Evolutionary conservation across 1,284 basidiomycete genomes (phyloP), one percentile per base, ranked within the genome.

Genomic region (Leccinum pallidistipes): DNA sequence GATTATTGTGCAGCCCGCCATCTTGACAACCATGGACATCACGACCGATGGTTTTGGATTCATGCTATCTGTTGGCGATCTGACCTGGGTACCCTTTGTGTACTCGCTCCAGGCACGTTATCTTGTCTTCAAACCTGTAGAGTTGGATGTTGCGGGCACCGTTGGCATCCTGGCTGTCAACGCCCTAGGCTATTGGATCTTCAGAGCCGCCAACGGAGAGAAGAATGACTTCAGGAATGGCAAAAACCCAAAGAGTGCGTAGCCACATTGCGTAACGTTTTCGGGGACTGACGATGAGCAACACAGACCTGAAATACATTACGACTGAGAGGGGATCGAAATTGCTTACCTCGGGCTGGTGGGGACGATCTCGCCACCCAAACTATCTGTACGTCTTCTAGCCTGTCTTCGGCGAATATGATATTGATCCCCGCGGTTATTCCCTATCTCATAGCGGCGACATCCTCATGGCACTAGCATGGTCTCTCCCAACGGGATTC

Each of bases 11-110:
- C 60, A 91, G 89, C 85, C 88, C 3, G 90, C 92, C 10, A 87
- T 99, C 70, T 84, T 99, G 64, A 96, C 93, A 9, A 95, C 93
- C 18, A 98, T 99, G 95, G 97, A 99, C 74, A 97, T 99, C 72
- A 97, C 91, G 8, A 94, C 94, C 31, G 97, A 99, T 69, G 97
- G 97, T 5, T 98, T 99, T 69, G 97, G 97, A 7, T 98, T 97
- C 83, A 99, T 99, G 97, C 88, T 99, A 34, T 80, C 94, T 3
- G 87, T 97, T 55, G 97, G 97, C 53, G 95, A 99, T 75, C 85
- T 98, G 27, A 80, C 88, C 18, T 98, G 95, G 92, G 92, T 99
- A 9, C 97, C 97, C 5, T 98, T 98, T 78, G 88, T 88, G 14
- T 99, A 98, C 78, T 89, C 88, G 24, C 85, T 98, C 5, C 96